A percentile compares a stretch with the other conserved stretches of the same genome.
These are phyloP conservation scores for Neurospora sp. DNA, from an alignment of 495 filamentous ascomycete genomes.

Conservation along the genomic window DNA sequence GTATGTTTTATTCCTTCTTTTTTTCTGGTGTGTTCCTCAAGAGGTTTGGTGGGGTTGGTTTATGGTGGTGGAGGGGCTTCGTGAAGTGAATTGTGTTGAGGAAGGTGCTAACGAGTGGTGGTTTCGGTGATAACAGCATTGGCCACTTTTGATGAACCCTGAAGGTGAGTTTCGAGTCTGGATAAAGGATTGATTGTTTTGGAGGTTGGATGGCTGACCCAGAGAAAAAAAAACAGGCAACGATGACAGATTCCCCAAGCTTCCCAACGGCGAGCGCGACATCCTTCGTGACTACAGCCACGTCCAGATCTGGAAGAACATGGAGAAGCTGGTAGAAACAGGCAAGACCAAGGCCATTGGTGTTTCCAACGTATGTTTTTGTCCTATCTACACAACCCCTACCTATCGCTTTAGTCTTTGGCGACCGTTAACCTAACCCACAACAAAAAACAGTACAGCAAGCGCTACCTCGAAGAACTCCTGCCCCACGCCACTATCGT, in stretches of 20 bases:
- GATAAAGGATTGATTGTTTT: background rate
- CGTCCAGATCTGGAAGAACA: constrained; percentile 66
- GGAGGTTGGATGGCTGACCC: background rate
- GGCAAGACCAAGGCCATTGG: constrained; percentile 71
- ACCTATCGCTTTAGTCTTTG: background rate
- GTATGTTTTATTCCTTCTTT: constrained; percentile 1
- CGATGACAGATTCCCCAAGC: constrained; percentile 67
- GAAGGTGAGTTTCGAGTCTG: constrained; percentile 33
- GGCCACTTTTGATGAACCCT: constrained; percentile 77
- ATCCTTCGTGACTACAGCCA: constrained; percentile 55
- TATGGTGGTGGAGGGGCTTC: background rate
- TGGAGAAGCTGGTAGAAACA: constrained; percentile 60
- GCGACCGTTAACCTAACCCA: background rate
- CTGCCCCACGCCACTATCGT: constrained; percentile 53
- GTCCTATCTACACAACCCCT: background rate
- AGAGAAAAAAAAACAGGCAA: constrained; percentile 40
- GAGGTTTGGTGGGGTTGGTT: background rate
- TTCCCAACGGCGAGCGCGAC: constrained; percentile 58
- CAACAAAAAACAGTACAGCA: constrained; percentile 45
- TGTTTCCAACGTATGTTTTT: constrained; percentile 51
- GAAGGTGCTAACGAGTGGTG: constrained; percentile 20
- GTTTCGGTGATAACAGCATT: constrained; percentile 38
- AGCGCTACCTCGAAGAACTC: constrained; percentile 60
- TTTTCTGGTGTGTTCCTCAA: no score
- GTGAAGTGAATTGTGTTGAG: background rate